Conservation (phyloP, 176 grass and related monocot genomes). For the Themeda triandra region DNA sequence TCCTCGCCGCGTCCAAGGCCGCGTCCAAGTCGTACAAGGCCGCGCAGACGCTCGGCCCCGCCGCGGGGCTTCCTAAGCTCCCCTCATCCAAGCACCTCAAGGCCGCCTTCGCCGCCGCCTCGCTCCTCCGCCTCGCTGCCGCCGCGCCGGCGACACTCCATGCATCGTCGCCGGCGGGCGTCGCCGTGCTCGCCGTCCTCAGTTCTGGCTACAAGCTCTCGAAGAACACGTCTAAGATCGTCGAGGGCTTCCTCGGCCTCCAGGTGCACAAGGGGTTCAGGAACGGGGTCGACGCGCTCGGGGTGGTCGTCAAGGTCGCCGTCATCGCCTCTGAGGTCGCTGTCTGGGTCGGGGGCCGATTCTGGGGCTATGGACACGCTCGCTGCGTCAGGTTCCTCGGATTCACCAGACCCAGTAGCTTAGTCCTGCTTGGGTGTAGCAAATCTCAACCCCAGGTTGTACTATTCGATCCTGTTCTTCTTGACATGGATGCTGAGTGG, state of each 20-base stretch:
- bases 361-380: background rate
- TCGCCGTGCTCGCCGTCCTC: slow-evolving; percentile 51
- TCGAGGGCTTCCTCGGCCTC: slow-evolving; percentile 80
- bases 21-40: slow-evolving; percentile 84
- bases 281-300: slow-evolving; percentile 61
- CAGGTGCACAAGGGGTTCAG: slow-evolving; percentile 77
- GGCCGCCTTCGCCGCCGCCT: slow-evolving; percentile 58
- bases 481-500: slow-evolving; percentile 23
- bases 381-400: background rate
- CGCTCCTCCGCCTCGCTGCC: slow-evolving; percentile 53
- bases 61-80: slow-evolving; percentile 24
- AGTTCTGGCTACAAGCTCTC: slow-evolving; percentile 71
- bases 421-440: background rate
- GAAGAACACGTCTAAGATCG: slow-evolving; percentile 72
- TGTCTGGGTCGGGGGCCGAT: slow-evolving; percentile 39
- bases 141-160: slow-evolving; percentile 1
- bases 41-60: slow-evolving; percentile 44
- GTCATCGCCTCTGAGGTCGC: slow-evolving; percentile 58
- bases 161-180: slow-evolving; percentile 25
- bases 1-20: slow-evolving; percentile 72
- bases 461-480: background rate
- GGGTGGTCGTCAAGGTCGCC: slow-evolving; percentile 66
- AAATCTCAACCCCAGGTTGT: slow-evolving; percentile 8
- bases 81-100: slow-evolving; percentile 46
- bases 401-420: background rate